Evolutionary conservation across 139 green algal species (phyloP).

Genomic region (Monoraphidium neglectum): DNA sequence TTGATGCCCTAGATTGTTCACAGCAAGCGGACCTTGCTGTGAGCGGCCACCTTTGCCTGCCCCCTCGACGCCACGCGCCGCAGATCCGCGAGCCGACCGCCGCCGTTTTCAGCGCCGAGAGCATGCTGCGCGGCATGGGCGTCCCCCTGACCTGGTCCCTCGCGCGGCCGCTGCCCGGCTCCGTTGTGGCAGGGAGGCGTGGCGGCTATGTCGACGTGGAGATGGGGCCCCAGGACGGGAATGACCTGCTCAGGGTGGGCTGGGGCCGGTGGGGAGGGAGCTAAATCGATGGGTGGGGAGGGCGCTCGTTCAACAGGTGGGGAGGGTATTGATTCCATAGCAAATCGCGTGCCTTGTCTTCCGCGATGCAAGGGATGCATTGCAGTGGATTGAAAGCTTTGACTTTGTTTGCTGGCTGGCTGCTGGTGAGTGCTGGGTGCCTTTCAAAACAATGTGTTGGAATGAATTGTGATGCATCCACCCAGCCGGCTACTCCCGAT

Average conservation of each 20-base stretch:
- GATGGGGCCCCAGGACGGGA: too few species aligned
- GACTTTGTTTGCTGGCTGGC: slow-evolving; percentile 40
- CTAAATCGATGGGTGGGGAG: neutral
- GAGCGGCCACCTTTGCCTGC: neutral
- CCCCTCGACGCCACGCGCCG: neutral
- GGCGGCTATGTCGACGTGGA: neutral
- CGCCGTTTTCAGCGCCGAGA: slow-evolving; percentile 57
- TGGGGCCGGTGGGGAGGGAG: neutral
- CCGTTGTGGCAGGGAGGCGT: neutral
- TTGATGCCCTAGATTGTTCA: too few species aligned
- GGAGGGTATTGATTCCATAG: neutral
- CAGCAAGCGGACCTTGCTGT: too few species aligned
- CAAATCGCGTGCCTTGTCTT: neutral
- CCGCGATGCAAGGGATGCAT: neutral
- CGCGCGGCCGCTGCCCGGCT: neutral
- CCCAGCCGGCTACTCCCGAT: too few species aligned
- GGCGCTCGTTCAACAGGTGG: neutral
- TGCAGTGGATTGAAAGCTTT: slow-evolving; percentile 25
- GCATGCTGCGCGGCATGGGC: slow-evolving; percentile 69
- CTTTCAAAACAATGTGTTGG: too few species aligned
- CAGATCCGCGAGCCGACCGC: slow-evolving; percentile 62
- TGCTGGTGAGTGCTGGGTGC: too few species aligned
- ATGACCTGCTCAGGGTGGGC: too few species aligned
- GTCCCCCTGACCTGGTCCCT: slow-evolving; percentile 63
- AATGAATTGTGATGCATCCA: too few species aligned